phyloP scores from a whole-genome alignment of 352 stramenopile species.

The Globisporangium irregulare region DNA sequence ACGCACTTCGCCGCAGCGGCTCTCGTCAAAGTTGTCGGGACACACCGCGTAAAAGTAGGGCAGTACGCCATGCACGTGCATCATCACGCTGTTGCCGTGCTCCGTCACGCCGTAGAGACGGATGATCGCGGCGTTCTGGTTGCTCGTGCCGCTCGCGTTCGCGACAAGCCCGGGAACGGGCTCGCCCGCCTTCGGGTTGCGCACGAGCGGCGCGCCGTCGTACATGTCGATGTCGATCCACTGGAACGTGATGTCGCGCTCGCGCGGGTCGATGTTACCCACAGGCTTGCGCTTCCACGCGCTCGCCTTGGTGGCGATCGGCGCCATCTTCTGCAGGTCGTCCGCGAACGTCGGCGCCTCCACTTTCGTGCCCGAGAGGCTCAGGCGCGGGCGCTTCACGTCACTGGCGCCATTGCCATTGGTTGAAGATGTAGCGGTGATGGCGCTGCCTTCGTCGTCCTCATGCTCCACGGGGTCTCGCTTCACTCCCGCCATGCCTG shows the following conservation, averaged over 20 bases:
- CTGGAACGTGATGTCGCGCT: conserved; percentile 82
- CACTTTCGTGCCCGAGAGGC: conserved; percentile 20
- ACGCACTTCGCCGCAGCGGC: conserved; percentile 67
- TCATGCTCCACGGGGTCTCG: conserved; percentile 20
- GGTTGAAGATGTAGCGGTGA: no score
- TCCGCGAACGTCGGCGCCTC: conserved; percentile 44
- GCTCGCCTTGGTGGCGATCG: conserved; percentile 57
- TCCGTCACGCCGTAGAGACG: conserved; percentile 96
- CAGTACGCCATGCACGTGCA: conserved; percentile 97
- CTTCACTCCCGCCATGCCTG: conserved; percentile 31
- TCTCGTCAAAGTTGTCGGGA: conserved; percentile 64
- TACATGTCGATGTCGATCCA: conserved; percentile 99
- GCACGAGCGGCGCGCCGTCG: conserved; percentile 78
- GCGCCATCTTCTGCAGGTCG: conserved; percentile 57
- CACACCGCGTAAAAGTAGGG: conserved; percentile 96
- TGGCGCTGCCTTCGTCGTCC: not conserved
- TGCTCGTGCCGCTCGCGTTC: conserved; percentile 87
- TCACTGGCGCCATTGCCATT: conserved; percentile 1
- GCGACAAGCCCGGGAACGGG: conserved; percentile 78
- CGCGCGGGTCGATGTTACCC: conserved; percentile 28
- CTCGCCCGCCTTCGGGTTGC: conserved; percentile 84
- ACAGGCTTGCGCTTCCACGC: conserved; percentile 59
- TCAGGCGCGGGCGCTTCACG: conserved; percentile 38
- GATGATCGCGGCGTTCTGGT: conserved; percentile 89
- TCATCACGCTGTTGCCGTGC: conserved; percentile 93